A percentile compares a stretch with the other conserved stretches of the same genome.
These are phyloP conservation scores for Coleophoma crateriformis DNA, from an alignment of 2,329 filamentous ascomycete genomes.

Conservation along the genomic window DNA sequence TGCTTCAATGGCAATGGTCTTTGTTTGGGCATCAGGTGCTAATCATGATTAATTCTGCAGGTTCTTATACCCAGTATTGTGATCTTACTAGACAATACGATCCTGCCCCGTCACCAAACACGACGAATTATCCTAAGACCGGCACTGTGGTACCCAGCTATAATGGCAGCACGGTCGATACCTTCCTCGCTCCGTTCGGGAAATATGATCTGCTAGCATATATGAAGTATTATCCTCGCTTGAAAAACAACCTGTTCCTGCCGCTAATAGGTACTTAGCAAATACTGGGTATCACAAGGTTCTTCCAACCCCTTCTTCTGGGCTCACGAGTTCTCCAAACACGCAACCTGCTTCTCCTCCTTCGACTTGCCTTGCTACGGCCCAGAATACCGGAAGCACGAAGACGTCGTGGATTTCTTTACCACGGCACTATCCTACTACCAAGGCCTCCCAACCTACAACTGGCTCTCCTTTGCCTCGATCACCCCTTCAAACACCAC, in stretches of 20 bases:
- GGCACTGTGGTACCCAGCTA: slow-evolving; percentile 52
- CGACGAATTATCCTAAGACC: slow-evolving; percentile 48
- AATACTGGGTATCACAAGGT: slow-evolving; percentile 53
- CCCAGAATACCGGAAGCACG: slow-evolving; percentile 46
- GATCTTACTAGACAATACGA: slow-evolving; percentile 58
- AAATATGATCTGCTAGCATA: slow-evolving; percentile 54
- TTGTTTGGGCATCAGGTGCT: too few relatives aligned
- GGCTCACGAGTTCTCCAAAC: slow-evolving; percentile 64
- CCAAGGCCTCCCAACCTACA: slow-evolving; percentile 51
- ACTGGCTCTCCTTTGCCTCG: slow-evolving; percentile 47
- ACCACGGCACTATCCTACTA: slow-evolving; percentile 54
- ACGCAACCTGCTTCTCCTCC: slow-evolving; percentile 61
- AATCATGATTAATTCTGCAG: too few relatives aligned
- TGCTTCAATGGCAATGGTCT: too few relatives aligned
- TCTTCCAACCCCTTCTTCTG: slow-evolving; percentile 55
- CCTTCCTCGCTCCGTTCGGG: slow-evolving; percentile 52
- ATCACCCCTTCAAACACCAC: slow-evolving; percentile 56
- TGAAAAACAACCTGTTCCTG: slow-evolving; percentile 1
- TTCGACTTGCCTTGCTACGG: slow-evolving; percentile 63
- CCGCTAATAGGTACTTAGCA: not conserved
- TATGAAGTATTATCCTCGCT: slow-evolving; percentile 43
- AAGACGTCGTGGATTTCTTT: slow-evolving; percentile 60
- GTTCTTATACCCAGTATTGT: slow-evolving; percentile 60
- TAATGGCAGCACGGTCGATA: slow-evolving; percentile 49
- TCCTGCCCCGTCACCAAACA: slow-evolving; percentile 55